These are phyloP conservation scores for Cnidoscolus chayamansa DNA, from an alignment of 441 rosid genomes.

Conservation along the genomic window DNA sequence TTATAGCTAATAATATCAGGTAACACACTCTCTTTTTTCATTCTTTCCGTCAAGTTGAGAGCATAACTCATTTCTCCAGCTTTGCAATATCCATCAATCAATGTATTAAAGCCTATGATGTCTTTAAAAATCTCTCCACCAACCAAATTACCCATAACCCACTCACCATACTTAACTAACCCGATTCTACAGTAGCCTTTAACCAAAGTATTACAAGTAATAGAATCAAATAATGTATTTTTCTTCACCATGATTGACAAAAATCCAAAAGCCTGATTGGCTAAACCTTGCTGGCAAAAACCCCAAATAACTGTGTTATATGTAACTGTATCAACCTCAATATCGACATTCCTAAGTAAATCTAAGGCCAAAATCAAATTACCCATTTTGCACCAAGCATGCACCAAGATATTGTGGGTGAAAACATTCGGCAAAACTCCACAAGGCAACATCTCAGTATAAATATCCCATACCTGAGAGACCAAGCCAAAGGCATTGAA, in stretches of 20 bases:
- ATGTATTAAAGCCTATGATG: slow-evolving; percentile 47
- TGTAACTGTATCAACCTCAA: slow-evolving; percentile 54
- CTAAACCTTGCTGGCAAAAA: slow-evolving; percentile 63
- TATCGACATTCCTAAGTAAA: slow-evolving; percentile 47
- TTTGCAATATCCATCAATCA: slow-evolving; percentile 60
- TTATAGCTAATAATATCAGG: slow-evolving; percentile 65
- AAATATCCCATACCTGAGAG: slow-evolving; percentile 55
- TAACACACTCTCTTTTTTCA: slow-evolving; percentile 43
- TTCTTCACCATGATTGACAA: slow-evolving; percentile 77
- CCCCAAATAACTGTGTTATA: slow-evolving; percentile 82
- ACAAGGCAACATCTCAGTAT: slow-evolving; percentile 58
- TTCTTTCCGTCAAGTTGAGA: slow-evolving; percentile 39
- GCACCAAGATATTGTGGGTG: slow-evolving; percentile 68
- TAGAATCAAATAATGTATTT: slow-evolving; percentile 50
- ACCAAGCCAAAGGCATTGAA: slow-evolving; percentile 51
- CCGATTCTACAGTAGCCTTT: slow-evolving; percentile 73
- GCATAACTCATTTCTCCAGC: slow-evolving; percentile 45
- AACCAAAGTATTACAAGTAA: slow-evolving; percentile 66
- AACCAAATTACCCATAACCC: slow-evolving; percentile 49
- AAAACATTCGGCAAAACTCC: slow-evolving; percentile 57
- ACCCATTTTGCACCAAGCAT: slow-evolving; percentile 78
- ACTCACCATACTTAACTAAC: slow-evolving; percentile 47
- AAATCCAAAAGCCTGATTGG: slow-evolving; percentile 52
- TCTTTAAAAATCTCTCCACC: slow-evolving; percentile 46
- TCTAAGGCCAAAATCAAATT: slow-evolving; percentile 47